phyloP scores from a whole-genome alignment of 225 moss, liverwort and hornwort species.

The Polytrichum commune region DNA sequence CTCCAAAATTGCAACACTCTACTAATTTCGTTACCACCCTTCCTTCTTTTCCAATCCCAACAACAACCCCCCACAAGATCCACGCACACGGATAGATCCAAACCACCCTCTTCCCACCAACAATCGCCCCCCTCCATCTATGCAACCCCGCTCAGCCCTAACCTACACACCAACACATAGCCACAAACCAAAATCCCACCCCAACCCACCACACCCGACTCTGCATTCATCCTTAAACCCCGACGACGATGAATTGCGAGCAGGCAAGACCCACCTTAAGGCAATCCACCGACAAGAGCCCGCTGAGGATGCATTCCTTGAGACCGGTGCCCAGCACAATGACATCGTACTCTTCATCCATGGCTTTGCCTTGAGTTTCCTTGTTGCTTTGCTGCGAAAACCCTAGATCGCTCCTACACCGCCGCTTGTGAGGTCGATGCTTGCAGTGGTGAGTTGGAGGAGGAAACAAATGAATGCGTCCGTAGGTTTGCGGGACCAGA shows the following conservation, averaged over 20 bases:
- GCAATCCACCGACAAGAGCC: slow-evolving; percentile 76
- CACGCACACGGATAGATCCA: too few species aligned
- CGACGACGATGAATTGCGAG: not conserved
- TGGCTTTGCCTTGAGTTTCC: slow-evolving; percentile 11
- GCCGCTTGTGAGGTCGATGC: not conserved
- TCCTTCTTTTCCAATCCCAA: too few species aligned
- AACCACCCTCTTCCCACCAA: too few species aligned
- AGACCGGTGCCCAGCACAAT: slow-evolving; percentile 92
- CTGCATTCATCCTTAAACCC: not conserved
- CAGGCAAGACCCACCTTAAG: slow-evolving; percentile 49
- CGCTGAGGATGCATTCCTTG: slow-evolving; percentile 85
- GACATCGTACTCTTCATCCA: slow-evolving; percentile 97
- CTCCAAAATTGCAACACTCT: too few species aligned
- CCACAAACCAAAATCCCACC: not conserved
- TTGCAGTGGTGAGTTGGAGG: not conserved
- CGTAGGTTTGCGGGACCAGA: not conserved
- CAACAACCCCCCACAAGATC: not conserved
- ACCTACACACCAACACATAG: not conserved
- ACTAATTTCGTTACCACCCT: too few species aligned
- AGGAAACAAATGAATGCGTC: not conserved
- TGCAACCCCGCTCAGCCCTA: too few species aligned
- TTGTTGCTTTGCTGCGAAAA: not conserved
- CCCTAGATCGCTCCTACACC: not conserved
- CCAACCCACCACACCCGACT: not conserved
- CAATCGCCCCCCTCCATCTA: too few species aligned